phyloP scores from a whole-genome alignment of 768 basidiomycete species.

The Amanita pallidorosea region DNA sequence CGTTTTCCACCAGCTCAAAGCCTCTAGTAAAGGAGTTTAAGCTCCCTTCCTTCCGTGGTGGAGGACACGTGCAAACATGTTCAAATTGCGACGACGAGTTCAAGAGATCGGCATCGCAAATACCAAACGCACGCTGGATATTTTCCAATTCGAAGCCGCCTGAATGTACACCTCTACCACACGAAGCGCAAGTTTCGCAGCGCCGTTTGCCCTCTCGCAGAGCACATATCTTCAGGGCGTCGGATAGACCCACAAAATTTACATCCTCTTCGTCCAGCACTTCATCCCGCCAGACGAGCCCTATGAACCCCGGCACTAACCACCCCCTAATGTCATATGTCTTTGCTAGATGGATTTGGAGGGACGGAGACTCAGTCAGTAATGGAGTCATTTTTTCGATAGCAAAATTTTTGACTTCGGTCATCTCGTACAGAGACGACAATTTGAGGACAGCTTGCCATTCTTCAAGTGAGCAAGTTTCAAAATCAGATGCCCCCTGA shows the following conservation, averaged over 20 bases:
- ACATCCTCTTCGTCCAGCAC: slow-evolving; percentile 17
- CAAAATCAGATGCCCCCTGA: neutral
- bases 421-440: slow-evolving; percentile 26
- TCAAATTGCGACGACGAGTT: neutral
- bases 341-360: slow-evolving; percentile 22
- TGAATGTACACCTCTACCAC: neutral
- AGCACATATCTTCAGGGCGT: slow-evolving; percentile 9
- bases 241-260: slow-evolving; percentile 14
- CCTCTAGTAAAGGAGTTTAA: too few relatives aligned
- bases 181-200: neutral
- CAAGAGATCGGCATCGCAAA: neutral
- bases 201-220: neutral
- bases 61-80: neutral
- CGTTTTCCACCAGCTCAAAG: too few relatives aligned
- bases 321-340: slow-evolving; percentile 21
- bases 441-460: slow-evolving; percentile 30
- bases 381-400: slow-evolving; percentile 14
- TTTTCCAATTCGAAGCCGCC: neutral
- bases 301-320: slow-evolving; percentile 18
- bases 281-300: slow-evolving; percentile 13
- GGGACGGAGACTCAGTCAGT: slow-evolving; percentile 11
- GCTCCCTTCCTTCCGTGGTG: too few relatives aligned
- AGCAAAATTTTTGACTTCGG: slow-evolving; percentile 17
- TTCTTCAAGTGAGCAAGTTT: slow-evolving; percentile 9
- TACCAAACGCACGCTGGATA: neutral